Evolutionary conservation across 2,329 filamentous ascomycete genomes (phyloP).

Genomic region (Penicillium sp.): DNA sequence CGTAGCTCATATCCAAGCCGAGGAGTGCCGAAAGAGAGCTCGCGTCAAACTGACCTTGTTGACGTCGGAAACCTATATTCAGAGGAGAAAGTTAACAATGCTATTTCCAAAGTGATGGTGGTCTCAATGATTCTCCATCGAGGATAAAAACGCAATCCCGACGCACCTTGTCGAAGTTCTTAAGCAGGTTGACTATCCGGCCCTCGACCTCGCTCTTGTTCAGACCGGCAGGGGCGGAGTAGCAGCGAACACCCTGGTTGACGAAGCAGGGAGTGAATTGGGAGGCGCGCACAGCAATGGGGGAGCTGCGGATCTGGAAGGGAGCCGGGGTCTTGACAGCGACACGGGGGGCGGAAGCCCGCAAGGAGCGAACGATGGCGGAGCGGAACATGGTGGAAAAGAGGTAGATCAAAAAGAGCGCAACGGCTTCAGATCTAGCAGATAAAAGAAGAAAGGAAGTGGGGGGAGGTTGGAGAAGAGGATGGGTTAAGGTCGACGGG

Average conservation of each 20-base stretch:
- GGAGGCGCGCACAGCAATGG: slow-evolving; percentile 60
- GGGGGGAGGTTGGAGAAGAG: slow-evolving; percentile 20
- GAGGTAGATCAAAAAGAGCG: slow-evolving; percentile 11
- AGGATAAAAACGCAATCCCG: slow-evolving; percentile 8
- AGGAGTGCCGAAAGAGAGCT: slow-evolving; percentile 4
- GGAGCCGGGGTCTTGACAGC: slow-evolving; percentile 58
- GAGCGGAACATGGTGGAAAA: slow-evolving; percentile 79
- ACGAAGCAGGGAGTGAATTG: slow-evolving; percentile 63
- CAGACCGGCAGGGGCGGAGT: slow-evolving; percentile 79
- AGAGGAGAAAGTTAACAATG: slow-evolving; percentile 6
- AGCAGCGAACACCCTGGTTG: slow-evolving; percentile 74
- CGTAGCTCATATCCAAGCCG: not conserved
- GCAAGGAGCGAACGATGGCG: slow-evolving; percentile 76
- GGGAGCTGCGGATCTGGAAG: slow-evolving; percentile 59
- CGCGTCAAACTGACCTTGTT: slow-evolving; percentile 37
- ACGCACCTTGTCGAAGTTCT: slow-evolving; percentile 94
- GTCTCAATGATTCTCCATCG: not conserved
- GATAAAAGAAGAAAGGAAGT: slow-evolving; percentile 8
- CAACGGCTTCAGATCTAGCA: slow-evolving; percentile 18
- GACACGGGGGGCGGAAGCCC: slow-evolving; percentile 53
- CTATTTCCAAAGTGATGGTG: not conserved
- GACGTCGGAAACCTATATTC: slow-evolving; percentile 37
- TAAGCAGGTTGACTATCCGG: slow-evolving; percentile 86
- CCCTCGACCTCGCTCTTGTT: slow-evolving; percentile 84
- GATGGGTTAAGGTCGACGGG: slow-evolving; percentile 14